Base-by-base conservation (phyloP, 345 rosid species). In the Triadica sebifera region DNA sequence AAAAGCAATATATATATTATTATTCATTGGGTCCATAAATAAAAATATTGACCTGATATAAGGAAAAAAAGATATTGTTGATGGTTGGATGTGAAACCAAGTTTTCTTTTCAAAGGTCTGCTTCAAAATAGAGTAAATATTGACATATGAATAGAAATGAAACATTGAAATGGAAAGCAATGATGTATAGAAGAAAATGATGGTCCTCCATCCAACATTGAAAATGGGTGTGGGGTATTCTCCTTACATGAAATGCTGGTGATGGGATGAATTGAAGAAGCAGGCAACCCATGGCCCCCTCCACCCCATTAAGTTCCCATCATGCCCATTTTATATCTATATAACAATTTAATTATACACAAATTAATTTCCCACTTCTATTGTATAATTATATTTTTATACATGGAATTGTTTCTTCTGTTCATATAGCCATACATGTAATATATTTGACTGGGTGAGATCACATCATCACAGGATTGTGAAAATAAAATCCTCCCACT, bases 131-230 rank as follows among this genome's bases (percentile, higher is more conserved):
- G 37, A 57, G 12, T 57, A 29, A 57, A 53, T 15, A 53, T n/a
- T 53, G 4, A 17, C 4, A 19, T 12, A 52, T 52, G 15, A 52
- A 15, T 13, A 17, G 1, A 19, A 65, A 5, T 45, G 38, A 46
- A 66, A 46, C 39, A 45, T 50, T 49, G 57, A 67, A 67, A 49
- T 49, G 20, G 58, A 67, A 50, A 67, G 39, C 43, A 67, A 66
- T 47, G 2, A 45, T 62, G 67, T 62, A 22, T 62, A 37, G 12
- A 62, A 37, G 12, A 62, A 22, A 9, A 4, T 37, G 49, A 64
- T 39, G 25, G 8, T 61, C 41, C 65, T 34, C 25, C 65, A 29
- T 38, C 67, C 47, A 38, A 64, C 67, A 64, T 41, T 7, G 0
- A 46, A 19, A 64, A 51, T 64, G 68, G 41, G 22, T 8, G 49